Base-by-base conservation (phyloP, 2,329 filamentous ascomycete genomes). In the Ophiosphaerella narmari region DNA sequence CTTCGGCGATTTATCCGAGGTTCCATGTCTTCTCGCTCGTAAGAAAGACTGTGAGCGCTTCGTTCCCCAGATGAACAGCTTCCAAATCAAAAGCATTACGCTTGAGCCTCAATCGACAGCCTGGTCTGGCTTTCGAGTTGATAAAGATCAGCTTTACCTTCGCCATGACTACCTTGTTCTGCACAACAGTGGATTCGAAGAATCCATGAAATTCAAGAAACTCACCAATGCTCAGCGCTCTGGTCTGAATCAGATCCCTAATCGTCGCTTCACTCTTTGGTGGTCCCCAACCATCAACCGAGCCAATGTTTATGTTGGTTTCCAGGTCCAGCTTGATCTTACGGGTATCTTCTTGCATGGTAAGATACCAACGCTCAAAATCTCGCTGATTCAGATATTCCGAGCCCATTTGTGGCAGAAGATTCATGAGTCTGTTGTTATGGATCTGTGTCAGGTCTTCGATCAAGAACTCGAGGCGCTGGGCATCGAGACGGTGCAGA, bases 341-440 rank as follows among this genome's bases (percentile, higher is more conserved):
- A 99, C 95, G 1, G 94, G 94, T 72, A 99, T 99, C 54, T 99
- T 99, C 85, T 82, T 99, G 70, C 95, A 99, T 79, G 94, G 94
- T 65, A 99, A 99, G 77, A 99, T 99, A 49, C 95, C 94, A 0
- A 99, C 94, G 0, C 77, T 99, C 37, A 99, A 99, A 78, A 99
- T 99, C 56, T 97, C 92, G 0, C 80, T 99, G 46, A 99, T 99
- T 54, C 94, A 99, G 72, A 99, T 99, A 65, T 99, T 99, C 89
- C 88, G 94, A 72, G 94, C 95, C 44, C 94, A 99, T 84, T 86
- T 99, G 80, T 99, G 94, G 94, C 94, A 99, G 74, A 99, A 99
- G 81, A 97, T 99, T 39, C 95, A 99, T 75, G 94, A 99, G 75
- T 95, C 90, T 1, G 92, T 97, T 0, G 93, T 97, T 31, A 99